Percentiles rank a stretch among this genome's conserved stretches.
phyloP scores from a whole-genome alignment of 148 eudicot species.

The Amaranthus hypochondriacus region DNA sequence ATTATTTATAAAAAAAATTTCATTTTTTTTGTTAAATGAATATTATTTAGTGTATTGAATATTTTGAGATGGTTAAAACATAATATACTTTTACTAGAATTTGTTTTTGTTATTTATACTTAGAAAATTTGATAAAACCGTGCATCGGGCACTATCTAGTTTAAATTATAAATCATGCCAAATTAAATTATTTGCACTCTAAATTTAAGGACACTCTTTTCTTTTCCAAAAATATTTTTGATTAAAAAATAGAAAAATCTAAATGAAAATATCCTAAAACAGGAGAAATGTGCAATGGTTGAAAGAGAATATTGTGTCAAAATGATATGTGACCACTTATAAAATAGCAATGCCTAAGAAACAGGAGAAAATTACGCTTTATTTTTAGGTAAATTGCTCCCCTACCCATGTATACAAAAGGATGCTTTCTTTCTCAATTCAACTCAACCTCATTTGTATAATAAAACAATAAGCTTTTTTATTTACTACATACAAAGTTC shows the following conservation, averaged over 20 bases:
- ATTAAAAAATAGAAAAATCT: neutral
- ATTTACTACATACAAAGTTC: neutral
- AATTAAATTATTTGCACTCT: too few species aligned
- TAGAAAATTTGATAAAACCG: too few species aligned
- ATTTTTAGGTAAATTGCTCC: constrained; percentile 3
- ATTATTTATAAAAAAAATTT: too few species aligned
- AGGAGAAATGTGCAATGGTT: neutral
- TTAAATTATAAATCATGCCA: too few species aligned
- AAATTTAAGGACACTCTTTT: neutral
- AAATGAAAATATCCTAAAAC: neutral
- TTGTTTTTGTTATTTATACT: too few species aligned
- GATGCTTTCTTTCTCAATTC: neutral
- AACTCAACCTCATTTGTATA: constrained; percentile 23
- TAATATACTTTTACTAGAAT: too few species aligned
- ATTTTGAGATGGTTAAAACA: too few species aligned
- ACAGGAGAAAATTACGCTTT: constrained; percentile 13
- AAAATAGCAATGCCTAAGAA: constrained; percentile 13
- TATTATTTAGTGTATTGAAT: too few species aligned
- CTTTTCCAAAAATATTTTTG: neutral
- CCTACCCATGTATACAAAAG: constrained; percentile 18
- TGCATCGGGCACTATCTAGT: too few species aligned
- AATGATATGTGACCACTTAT: constrained; percentile 4
- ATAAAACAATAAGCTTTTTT: constrained; percentile 11
- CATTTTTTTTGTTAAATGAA: too few species aligned
- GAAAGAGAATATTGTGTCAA: constrained; percentile 11